phyloP scores from a whole-genome alignment of 805 yeast genomes.

The Candida ulmi region DNA sequence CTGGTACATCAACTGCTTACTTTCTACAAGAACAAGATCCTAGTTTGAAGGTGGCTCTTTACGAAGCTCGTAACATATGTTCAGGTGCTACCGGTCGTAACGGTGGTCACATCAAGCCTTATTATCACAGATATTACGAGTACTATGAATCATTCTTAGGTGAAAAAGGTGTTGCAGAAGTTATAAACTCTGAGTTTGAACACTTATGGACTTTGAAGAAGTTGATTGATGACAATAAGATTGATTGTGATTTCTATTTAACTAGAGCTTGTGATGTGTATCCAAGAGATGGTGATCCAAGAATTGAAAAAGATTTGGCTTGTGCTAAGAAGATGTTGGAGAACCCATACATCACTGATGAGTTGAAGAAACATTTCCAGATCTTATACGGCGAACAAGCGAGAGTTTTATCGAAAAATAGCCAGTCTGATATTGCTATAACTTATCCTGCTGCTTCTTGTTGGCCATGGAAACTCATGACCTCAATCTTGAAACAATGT shows the following conservation, averaged over 20 bases:
- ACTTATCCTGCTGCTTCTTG: slow-evolving; percentile 40
- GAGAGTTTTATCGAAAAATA: slow-evolving; percentile 55
- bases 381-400: slow-evolving; percentile 32
- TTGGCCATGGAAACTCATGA: slow-evolving; percentile 39
- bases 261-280: slow-evolving; percentile 31
- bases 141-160: slow-evolving; percentile 8
- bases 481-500: slow-evolving; percentile 25
- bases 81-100: slow-evolving; percentile 44
- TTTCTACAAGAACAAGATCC: slow-evolving; percentile 26
- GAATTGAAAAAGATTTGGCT: slow-evolving; percentile 10
- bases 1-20: slow-evolving; percentile 37
- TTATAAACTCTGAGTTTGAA: slow-evolving; percentile 31
- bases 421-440: slow-evolving; percentile 76
- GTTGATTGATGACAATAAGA: slow-evolving; percentile 26
- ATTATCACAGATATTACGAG: slow-evolving; percentile 12
- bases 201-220: slow-evolving; percentile 29
- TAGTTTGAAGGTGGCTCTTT: slow-evolving; percentile 21
- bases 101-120: slow-evolving; percentile 44
- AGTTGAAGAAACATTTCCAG: slow-evolving; percentile 27
- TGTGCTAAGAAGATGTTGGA: slow-evolving; percentile 15
- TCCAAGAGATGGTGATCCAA: slow-evolving; percentile 19
- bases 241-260: slow-evolving; percentile 34
- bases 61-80: slow-evolving; percentile 37
- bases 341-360: slow-evolving; percentile 25
- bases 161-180: slow-evolving; percentile 27